phyloP scores from a whole-genome alignment of 2,329 filamentous ascomycete species.

The Allantophomopsis lycopodina region DNA sequence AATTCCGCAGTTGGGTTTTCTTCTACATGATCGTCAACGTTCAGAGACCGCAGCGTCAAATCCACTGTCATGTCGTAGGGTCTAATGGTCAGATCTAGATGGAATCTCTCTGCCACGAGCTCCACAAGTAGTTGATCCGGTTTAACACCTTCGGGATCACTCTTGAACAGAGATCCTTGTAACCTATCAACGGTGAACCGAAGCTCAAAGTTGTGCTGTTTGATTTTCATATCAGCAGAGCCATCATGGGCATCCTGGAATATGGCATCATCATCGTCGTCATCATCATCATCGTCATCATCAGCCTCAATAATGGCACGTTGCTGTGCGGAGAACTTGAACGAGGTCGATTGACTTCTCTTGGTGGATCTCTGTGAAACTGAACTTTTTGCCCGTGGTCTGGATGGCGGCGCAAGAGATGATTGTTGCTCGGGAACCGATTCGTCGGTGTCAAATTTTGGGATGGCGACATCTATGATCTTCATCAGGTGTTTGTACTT shows the following conservation, averaged over 20 bases:
- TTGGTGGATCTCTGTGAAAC: slow-evolving; percentile 23
- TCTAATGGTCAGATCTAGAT: slow-evolving; percentile 75
- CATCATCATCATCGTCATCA: slow-evolving; percentile 13
- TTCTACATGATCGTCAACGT: slow-evolving; percentile 89
- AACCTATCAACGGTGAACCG: slow-evolving; percentile 92
- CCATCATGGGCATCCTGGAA: slow-evolving; percentile 56
- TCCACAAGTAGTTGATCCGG: slow-evolving; percentile 79
- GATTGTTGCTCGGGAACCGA: not conserved
- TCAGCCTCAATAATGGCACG: slow-evolving; percentile 59
- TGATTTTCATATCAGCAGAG: slow-evolving; percentile 49
- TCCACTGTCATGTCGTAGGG: slow-evolving; percentile 90
- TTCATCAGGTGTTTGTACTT: slow-evolving; percentile 98
- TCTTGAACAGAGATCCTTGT: slow-evolving; percentile 81
- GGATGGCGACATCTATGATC: slow-evolving; percentile 88
- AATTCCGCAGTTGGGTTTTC: slow-evolving; percentile 78
- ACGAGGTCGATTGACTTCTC: slow-evolving; percentile 54
- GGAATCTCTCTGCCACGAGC: slow-evolving; percentile 78
- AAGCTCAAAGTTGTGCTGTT: slow-evolving; percentile 89
- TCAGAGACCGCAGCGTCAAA: slow-evolving; percentile 73
- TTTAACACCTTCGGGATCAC: slow-evolving; percentile 63
- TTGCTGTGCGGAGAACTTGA: slow-evolving; percentile 59
- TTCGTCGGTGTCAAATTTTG: slow-evolving; percentile 53
- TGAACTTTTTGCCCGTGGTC: slow-evolving; percentile 12
- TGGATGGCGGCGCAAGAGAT: slow-evolving; percentile 1
- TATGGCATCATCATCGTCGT: slow-evolving; percentile 48